Base-by-base conservation (phyloP, 306 rosid species). In the Trifolium dubium region DNA sequence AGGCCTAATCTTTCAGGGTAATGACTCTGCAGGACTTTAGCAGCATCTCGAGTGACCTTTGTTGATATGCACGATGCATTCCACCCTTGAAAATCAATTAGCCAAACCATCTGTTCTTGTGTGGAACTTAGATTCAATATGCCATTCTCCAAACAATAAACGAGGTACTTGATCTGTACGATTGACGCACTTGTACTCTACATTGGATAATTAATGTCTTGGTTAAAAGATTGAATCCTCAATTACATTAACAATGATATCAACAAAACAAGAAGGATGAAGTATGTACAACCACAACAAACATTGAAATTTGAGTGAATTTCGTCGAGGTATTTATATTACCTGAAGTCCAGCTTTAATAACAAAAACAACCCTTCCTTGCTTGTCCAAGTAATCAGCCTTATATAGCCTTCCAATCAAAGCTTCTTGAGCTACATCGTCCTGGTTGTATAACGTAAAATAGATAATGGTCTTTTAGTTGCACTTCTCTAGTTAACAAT, bases 91-190 rank as follows among this genome's bases (percentile, higher is more conserved):
- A 90, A 92, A 85, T 90, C 93, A 60, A 92, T 78, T 31, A 92
- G 84, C 96, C 96, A 92, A 63, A 88, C 89, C 90, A 92, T 84
- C 28, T 90, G 93, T 41, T 90, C 96, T 71, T 92, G 88, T 50
- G 73, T 80, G 79, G 82, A 32, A 80, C 23, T 62, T 35, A 18
- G 46, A 81, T 80, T 87, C 83, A 54, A 32, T 63, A 92, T 88
- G 47, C 94, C 96, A 84, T 92, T 84, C 85, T 92, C 98, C 90
- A 92, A 59, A 65, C 90, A 84, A 82, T 92, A 92, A 31, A 90
- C 93, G 51, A 92, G 79, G 80, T 86, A 88, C 82, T 78, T 73
- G 43, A 92, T 87, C 80, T 90, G 96, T 32, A 69, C 84, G 34
- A 6, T 39, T 60, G 80, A 17, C 12, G 82, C 63, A 49, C 66